These are phyloP conservation scores for Cercis canadensis DNA, from an alignment of 306 rosid genomes.

Conservation along the genomic window DNA sequence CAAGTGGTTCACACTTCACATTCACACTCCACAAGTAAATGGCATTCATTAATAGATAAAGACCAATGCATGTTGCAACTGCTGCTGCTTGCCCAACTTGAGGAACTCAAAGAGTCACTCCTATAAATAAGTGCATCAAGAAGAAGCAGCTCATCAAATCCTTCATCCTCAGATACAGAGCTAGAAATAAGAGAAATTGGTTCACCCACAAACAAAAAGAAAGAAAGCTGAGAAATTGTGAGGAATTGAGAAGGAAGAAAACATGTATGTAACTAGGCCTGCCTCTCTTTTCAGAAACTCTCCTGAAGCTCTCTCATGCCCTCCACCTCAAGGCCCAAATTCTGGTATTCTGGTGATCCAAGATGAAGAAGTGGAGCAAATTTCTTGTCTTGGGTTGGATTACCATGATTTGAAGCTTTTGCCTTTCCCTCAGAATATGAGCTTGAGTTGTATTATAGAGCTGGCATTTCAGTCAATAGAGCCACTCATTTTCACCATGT, in stretches of 20 bases:
- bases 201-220: not conserved
- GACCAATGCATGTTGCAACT: not conserved
- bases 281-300: slow-evolving; percentile 37
- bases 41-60: not conserved
- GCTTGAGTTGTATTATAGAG: slow-evolving; percentile 36
- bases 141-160: not conserved
- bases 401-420: slow-evolving; percentile 13
- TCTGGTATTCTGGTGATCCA: slow-evolving; percentile 58
- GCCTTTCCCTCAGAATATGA: slow-evolving; percentile 54
- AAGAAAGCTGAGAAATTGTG: not conserved
- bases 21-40: not conserved
- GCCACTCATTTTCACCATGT: slow-evolving; percentile 1
- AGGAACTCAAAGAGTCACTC: not conserved
- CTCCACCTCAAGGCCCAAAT: slow-evolving; percentile 52
- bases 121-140: not conserved
- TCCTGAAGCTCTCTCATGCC: slow-evolving; percentile 13
- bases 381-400: slow-evolving; percentile 54
- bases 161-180: not conserved
- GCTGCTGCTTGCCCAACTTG: too few species aligned
- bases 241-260: slow-evolving; percentile 26
- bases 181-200: not conserved
- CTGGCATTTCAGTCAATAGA: not conserved
- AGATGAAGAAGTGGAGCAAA: slow-evolving; percentile 42
- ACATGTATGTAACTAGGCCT: slow-evolving; percentile 74
- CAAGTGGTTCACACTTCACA: too few species aligned